Percentiles rank a stretch among this genome's conserved stretches.
Evolutionary conservation across 495 filamentous ascomycete species (phyloP).

Genomic region (Penicillium argentinense): DNA sequence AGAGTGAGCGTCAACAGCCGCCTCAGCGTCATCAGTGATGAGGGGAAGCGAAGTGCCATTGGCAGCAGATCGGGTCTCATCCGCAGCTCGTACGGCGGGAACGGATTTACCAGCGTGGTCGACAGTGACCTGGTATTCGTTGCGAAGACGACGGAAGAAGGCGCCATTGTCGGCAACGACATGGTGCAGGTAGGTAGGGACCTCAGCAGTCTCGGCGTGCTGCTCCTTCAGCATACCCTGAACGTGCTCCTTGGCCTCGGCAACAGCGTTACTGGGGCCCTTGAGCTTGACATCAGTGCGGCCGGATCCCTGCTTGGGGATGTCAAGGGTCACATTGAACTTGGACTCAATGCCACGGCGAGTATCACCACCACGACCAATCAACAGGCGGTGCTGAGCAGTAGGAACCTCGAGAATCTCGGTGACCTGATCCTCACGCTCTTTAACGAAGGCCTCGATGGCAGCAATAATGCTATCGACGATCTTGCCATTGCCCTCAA

Average conservation of each 20-base stretch:
- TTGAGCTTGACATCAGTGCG: slow-evolving; percentile 76
- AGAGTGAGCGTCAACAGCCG: slow-evolving; percentile 61
- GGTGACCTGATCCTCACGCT: slow-evolving; percentile 75
- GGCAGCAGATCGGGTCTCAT: slow-evolving; percentile 37
- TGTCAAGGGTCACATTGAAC: slow-evolving; percentile 85
- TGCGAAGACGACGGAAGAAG: slow-evolving; percentile 84
- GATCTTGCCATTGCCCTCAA: slow-evolving; percentile 78
- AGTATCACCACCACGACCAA: slow-evolving; percentile 86
- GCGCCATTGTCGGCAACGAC: slow-evolving; percentile 82
- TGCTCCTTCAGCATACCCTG: slow-evolving; percentile 76
- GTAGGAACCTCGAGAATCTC: slow-evolving; percentile 76
- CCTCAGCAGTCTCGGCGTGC: slow-evolving; percentile 78
- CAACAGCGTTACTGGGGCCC: slow-evolving; percentile 74
- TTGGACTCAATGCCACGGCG: slow-evolving; percentile 82
- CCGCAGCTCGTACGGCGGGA: slow-evolving; percentile 60
- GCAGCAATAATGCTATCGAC: slow-evolving; percentile 86
- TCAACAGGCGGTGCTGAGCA: slow-evolving; percentile 86
- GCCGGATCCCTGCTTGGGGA: slow-evolving; percentile 75
- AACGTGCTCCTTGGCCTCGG: slow-evolving; percentile 83
- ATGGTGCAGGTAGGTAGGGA: slow-evolving; percentile 82
- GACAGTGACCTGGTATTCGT: slow-evolving; percentile 81
- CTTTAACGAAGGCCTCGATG: slow-evolving; percentile 74
- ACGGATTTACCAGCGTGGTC: slow-evolving; percentile 79
- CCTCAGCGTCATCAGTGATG: slow-evolving; percentile 79
- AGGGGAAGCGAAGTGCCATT: slow-evolving; percentile 68